Evolutionary conservation across 345 rosid species (phyloP), one percentile per base, ranked within the genome.

Genomic region (Cardiospermum halicacabum): DNA sequence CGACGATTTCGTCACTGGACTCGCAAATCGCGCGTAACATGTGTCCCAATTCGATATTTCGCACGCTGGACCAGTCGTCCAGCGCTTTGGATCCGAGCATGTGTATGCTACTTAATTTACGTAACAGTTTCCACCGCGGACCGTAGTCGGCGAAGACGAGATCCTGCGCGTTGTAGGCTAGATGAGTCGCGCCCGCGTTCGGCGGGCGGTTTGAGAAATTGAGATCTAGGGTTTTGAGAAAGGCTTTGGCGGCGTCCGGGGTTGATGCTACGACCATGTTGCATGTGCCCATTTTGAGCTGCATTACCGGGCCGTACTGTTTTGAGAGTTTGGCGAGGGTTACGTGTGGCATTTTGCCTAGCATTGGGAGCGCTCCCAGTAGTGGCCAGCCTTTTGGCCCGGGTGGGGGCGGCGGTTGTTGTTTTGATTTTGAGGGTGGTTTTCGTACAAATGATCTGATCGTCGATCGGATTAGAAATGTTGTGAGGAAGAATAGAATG

Each of bases 301-400:
- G 67, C 78, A 84, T 74, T 0, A 84, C 62, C 0, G 89, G 84
- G 0, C 92, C 89, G 3, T 84, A 84, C 37, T 61, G 66, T 45
- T 77, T 78, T 19, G 92, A 80, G 78, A 86, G 59, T 12, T 75
- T 51, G 39, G 87, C 82, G 4, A 86, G 27, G 26, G 70, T 24
- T 11, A 71, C 84, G 62, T 86, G 92, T 2, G 92, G 92, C 84
- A 78, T 75, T 66, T 66, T 19, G 2, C 89, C 85, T 5, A 86
- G 59, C 16, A 80, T 75, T 2, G 87, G 92, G 21, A 86, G 77
- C 3, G 81, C 81, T 0, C 89, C 89, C 0, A 86, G 34, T 10
- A 84, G 1, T 11, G 92, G 92, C 87, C 84, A 82, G 3, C 84
- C 89, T 49, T 50, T 80, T 0, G 87, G 87, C 0, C 88, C 89